Conservation (phyloP, 139 green algal species). For the Chlorella vulgaris region DNA sequence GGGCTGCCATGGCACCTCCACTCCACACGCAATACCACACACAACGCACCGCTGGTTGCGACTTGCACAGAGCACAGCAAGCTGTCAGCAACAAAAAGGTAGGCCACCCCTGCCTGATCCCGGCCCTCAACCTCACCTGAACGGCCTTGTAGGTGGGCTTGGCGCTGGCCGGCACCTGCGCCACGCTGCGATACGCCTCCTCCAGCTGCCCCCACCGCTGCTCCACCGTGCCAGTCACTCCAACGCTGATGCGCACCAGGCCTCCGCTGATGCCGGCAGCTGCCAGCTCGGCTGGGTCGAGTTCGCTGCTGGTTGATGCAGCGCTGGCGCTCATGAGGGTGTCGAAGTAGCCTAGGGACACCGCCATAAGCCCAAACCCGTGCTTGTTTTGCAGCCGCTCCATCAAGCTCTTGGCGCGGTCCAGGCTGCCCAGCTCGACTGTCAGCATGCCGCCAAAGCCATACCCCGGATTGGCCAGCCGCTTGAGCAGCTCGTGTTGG, state of each 20-base stretch:
- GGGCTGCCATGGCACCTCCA: background rate
- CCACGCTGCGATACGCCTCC: slow-evolving; percentile 46
- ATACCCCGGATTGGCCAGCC: slow-evolving; percentile 70
- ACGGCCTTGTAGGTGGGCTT: slow-evolving; percentile 2
- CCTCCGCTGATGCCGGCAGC: slow-evolving; percentile 58
- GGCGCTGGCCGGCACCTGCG: background rate
- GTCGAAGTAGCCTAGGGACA: slow-evolving; percentile 78
- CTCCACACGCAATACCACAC: background rate
- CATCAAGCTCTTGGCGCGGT: slow-evolving; percentile 63
- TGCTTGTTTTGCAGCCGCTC: slow-evolving; percentile 76
- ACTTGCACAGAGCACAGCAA: too few relatives aligned
- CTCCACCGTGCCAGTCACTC: slow-evolving; percentile 68
- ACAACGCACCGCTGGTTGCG: too few relatives aligned
- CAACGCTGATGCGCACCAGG: slow-evolving; percentile 69
- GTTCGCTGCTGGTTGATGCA: slow-evolving; percentile 63
- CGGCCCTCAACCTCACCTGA: background rate
- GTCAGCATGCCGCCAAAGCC: slow-evolving; percentile 73
- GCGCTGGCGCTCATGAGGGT: slow-evolving; percentile 64
- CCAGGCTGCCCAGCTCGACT: slow-evolving; percentile 57
- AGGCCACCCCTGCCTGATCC: too few relatives aligned
- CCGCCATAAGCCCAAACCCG: slow-evolving; percentile 74
- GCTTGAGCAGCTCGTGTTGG: slow-evolving; percentile 52
- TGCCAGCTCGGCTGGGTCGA: slow-evolving; percentile 51
- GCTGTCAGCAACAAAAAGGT: too few relatives aligned
- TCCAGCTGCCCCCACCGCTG: slow-evolving; percentile 66